phyloP scores from a whole-genome alignment of 345 rosid species.

The Eucalyptus dawsonii region DNA sequence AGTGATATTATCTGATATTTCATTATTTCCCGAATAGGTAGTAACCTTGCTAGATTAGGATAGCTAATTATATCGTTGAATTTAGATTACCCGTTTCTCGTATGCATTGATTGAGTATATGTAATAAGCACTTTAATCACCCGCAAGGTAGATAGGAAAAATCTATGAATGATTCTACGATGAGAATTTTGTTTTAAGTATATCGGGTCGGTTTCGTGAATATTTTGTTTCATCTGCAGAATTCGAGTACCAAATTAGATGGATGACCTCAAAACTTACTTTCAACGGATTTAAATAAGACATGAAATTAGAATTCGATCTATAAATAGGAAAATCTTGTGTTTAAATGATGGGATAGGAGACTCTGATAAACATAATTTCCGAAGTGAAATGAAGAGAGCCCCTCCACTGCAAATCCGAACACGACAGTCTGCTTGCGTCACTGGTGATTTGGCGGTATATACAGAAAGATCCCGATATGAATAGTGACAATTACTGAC shows the following conservation, averaged over 20 bases:
- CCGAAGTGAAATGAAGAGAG: not conserved
- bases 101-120: not conserved
- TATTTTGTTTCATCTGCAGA: rapidly evolving
- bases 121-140: not conserved
- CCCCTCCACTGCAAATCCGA: not conserved
- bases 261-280: not conserved
- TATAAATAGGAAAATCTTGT: not conserved
- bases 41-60: not conserved
- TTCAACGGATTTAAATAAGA: not conserved
- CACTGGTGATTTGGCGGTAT: not conserved
- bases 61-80: not conserved
- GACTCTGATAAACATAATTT: not conserved
- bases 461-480: not conserved
- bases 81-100: not conserved
- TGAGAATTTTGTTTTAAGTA: not conserved
- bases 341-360: not conserved
- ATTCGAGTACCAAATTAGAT: not conserved
- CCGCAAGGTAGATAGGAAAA: not conserved
- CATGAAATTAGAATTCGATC: not conserved
- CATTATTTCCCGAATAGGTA: not conserved
- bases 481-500: not conserved
- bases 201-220: not conserved
- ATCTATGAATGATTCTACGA: not conserved
- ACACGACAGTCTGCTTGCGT: not conserved
- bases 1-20: not conserved